Evolutionary conservation across 257 asterid genomes (phyloP).

Genomic region (Leptodermis oblonga): DNA sequence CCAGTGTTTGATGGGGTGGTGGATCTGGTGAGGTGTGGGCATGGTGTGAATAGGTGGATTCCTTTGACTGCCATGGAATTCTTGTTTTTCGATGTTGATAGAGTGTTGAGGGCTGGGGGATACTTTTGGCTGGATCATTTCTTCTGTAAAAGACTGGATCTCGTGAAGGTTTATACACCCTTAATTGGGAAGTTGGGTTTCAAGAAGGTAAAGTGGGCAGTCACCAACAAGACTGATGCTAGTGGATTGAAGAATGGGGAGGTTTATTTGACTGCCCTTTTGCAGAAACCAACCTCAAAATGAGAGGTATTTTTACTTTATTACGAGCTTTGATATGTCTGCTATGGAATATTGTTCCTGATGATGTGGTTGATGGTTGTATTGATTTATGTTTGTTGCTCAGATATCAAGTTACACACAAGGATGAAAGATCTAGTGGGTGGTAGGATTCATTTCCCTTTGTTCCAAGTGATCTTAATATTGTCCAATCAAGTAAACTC

Average conservation of each 20-base stretch:
- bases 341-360: neutral
- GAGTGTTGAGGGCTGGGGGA: slow-evolving; percentile 91
- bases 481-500: neutral
- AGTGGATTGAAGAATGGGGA: slow-evolving; percentile 85
- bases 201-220: slow-evolving; percentile 98
- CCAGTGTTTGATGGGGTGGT: slow-evolving; percentile 85
- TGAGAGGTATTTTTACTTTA: slow-evolving; percentile 19
- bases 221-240: slow-evolving; percentile 59
- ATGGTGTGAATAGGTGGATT: slow-evolving; percentile 91
- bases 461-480: neutral
- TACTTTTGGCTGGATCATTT: slow-evolving; percentile 79
- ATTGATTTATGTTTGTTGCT: neutral
- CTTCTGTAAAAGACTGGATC: slow-evolving; percentile 75
- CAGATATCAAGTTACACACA: no score
- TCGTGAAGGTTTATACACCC: slow-evolving; percentile 71
- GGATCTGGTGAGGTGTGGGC: slow-evolving; percentile 94
- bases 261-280: slow-evolving; percentile 79
- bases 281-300: slow-evolving; percentile 82
- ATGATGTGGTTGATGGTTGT: neutral
- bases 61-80: slow-evolving; percentile 69
- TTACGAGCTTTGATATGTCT: neutral
- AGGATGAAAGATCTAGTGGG: neutral
- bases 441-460: neutral
- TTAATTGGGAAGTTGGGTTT: slow-evolving; percentile 78
- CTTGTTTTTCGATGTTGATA: slow-evolving; percentile 79